phyloP scores from a whole-genome alignment of 1,139 yeast genomes.

The Sugiyamaella japonica region DNA sequence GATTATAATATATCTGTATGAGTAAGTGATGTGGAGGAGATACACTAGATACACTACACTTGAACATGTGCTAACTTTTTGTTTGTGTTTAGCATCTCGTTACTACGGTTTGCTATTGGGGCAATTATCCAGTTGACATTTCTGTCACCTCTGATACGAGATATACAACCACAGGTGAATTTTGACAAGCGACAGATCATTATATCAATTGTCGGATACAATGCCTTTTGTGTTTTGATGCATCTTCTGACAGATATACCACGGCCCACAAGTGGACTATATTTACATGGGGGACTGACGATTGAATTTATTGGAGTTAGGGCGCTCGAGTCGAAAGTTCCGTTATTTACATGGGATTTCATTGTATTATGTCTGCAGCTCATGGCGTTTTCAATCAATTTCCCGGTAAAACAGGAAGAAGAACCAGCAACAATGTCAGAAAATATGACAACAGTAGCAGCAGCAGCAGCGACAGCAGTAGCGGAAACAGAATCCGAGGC shows the following conservation, averaged over 20 bases:
- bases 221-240: constrained; percentile 25
- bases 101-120: constrained; percentile 31
- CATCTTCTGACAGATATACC: constrained; percentile 26
- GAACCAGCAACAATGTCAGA: not conserved
- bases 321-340: constrained; percentile 26
- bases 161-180: constrained; percentile 24
- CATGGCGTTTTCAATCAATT: constrained; percentile 29
- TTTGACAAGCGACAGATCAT: constrained; percentile 30
- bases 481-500: not conserved
- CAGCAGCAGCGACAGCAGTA: not conserved
- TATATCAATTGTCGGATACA: constrained; percentile 26
- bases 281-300: constrained; percentile 40
- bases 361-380: constrained; percentile 30
- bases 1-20: constrained; percentile 33
- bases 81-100: constrained; percentile 25
- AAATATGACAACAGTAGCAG: not conserved
- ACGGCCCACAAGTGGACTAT: constrained; percentile 26
- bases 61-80: not conserved
- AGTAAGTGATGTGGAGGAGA: constrained; percentile 22
- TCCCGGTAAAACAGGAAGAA: constrained; percentile 22
- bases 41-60: no score
- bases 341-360: constrained; percentile 33
- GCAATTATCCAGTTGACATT: constrained; percentile 30
- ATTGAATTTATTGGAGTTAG: constrained; percentile 41
- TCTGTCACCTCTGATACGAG: constrained; percentile 29